Percentiles rank a stretch among this genome's conserved stretches.
Conservation (phyloP, 768 basidiomycete species). For the Pulveroboletus sp. region DNA sequence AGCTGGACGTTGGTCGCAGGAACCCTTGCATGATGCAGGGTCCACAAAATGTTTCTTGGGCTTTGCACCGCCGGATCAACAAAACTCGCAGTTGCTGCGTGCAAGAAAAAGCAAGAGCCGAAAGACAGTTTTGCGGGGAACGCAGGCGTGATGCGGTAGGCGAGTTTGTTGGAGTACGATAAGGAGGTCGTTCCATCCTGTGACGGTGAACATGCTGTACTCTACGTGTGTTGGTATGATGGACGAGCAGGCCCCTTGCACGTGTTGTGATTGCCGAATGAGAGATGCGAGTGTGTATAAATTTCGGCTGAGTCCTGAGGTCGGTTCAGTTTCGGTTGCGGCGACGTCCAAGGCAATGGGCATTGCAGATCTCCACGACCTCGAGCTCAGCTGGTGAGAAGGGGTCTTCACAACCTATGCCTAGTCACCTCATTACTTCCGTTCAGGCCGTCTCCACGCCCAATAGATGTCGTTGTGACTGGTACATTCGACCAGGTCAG, state of each 20-base stretch:
- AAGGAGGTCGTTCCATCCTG: neutral
- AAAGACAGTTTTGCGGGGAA: slow-evolving; percentile 30
- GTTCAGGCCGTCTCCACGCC: slow-evolving; percentile 54
- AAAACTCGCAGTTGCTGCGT: slow-evolving; percentile 15
- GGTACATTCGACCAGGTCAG: slow-evolving; percentile 77
- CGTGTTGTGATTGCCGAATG: slow-evolving; percentile 25
- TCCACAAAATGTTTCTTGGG: slow-evolving; percentile 22
- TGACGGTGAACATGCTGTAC: neutral
- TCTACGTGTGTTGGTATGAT: too few species aligned
- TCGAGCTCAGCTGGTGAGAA: slow-evolving; percentile 48
- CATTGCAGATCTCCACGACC: slow-evolving; percentile 43
- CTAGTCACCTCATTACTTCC: slow-evolving; percentile 5
- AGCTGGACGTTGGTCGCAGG: neutral
- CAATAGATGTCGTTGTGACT: slow-evolving; percentile 60
- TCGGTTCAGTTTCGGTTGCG: slow-evolving; percentile 20
- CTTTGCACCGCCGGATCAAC: slow-evolving; percentile 26
- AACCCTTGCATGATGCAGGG: slow-evolving; percentile 6
- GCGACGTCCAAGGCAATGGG: slow-evolving; percentile 23
- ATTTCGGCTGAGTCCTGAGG: slow-evolving; percentile 5
- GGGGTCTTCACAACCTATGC: slow-evolving; percentile 13
- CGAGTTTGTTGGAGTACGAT: slow-evolving; percentile 4
- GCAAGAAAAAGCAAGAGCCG: slow-evolving; percentile 32
- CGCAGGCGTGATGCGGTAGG: slow-evolving; percentile 15
- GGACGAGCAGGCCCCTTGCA: neutral
- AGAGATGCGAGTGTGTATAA: slow-evolving; percentile 15